These are phyloP conservation scores for Xerocomus spinulosus DNA, from an alignment of 768 basidiomycete species.

Conservation along the genomic window DNA sequence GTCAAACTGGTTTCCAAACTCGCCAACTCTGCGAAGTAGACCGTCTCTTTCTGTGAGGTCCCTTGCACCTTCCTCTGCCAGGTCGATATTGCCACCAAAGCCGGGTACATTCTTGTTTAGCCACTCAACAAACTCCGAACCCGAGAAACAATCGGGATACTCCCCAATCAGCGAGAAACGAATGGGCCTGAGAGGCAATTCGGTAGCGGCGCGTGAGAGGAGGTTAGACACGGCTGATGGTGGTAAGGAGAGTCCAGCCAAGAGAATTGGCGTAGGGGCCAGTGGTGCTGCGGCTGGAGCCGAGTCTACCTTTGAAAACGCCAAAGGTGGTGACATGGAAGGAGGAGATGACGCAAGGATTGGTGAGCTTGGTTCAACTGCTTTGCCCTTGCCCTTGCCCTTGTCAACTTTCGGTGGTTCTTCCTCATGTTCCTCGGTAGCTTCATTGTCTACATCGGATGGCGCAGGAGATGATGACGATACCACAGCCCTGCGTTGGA, in stretches of 20 bases:
- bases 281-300: slow-evolving; percentile 35
- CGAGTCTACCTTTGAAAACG: slow-evolving; percentile 41
- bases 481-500: slow-evolving; percentile 53
- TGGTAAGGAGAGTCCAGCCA: slow-evolving; percentile 71
- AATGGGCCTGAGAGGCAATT: slow-evolving; percentile 66
- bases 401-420: slow-evolving; percentile 65
- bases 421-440: slow-evolving; percentile 32
- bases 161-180: slow-evolving; percentile 79
- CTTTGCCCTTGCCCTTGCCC: slow-evolving; percentile 77
- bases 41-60: slow-evolving; percentile 52
- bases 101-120: slow-evolving; percentile 71
- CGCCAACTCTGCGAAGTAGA: slow-evolving; percentile 69
- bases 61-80: slow-evolving; percentile 66
- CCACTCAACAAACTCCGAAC: slow-evolving; percentile 88
- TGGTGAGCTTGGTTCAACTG: slow-evolving; percentile 37
- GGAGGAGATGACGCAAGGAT: slow-evolving; percentile 49
- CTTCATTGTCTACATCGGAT: slow-evolving; percentile 18
- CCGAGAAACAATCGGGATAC: slow-evolving; percentile 81
- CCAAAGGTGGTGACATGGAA: slow-evolving; percentile 57
- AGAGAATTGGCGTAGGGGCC: slow-evolving; percentile 53
- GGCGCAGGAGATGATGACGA: slow-evolving; percentile 28
- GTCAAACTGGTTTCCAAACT: slow-evolving; percentile 79
- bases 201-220: slow-evolving; percentile 63
- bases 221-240: slow-evolving; percentile 64
- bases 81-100: slow-evolving; percentile 72